These are phyloP conservation scores for Ilyonectria mors-panacis DNA, from an alignment of 2,329 filamentous ascomycete species.

Conservation along the genomic window DNA sequence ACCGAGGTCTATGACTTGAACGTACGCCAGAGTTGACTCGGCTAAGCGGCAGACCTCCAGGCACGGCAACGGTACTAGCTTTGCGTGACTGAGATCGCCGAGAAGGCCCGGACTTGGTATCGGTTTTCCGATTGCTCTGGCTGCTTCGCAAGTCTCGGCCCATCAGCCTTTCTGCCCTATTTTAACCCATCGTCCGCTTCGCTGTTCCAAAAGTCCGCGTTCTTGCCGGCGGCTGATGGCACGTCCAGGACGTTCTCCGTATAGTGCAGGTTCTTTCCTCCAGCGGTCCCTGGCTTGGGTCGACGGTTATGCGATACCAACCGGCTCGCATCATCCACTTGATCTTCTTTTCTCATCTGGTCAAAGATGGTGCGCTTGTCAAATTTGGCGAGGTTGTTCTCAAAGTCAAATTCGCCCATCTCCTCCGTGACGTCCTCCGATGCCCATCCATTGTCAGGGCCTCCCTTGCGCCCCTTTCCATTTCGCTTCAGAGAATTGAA, in stretches of 20 bases:
- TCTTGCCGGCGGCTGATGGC: slow-evolving; percentile 58
- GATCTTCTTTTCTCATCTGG: slow-evolving; percentile 90
- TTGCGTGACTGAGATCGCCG: slow-evolving; percentile 72
- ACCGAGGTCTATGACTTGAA: slow-evolving; percentile 50
- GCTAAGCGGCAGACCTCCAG: slow-evolving; percentile 59
- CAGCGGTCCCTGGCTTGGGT: slow-evolving; percentile 77
- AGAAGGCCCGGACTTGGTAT: slow-evolving; percentile 65
- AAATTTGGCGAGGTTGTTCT: slow-evolving; percentile 90
- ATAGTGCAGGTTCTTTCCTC: slow-evolving; percentile 92
- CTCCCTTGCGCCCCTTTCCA: slow-evolving; percentile 60
- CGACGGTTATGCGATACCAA: slow-evolving; percentile 89
- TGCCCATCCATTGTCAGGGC: slow-evolving; percentile 86
- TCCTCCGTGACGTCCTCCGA: slow-evolving; percentile 97
- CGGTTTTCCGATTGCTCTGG: slow-evolving; percentile 65
- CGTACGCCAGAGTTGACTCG: slow-evolving; percentile 65
- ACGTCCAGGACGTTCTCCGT: slow-evolving; percentile 91
- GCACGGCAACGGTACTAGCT: slow-evolving; percentile 59
- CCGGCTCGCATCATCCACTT: slow-evolving; percentile 90
- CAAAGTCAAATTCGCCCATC: slow-evolving; percentile 95
- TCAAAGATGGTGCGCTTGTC: slow-evolving; percentile 94
- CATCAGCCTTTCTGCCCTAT: slow-evolving; percentile 63
- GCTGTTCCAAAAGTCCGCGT: slow-evolving; percentile 78
- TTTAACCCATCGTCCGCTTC: slow-evolving; percentile 76
- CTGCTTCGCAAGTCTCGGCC: slow-evolving; percentile 67
- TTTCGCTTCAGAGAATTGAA: slow-evolving; percentile 73